Evolutionary conservation across 257 asterid genomes (phyloP).

Genomic region (Knoxia roxburghii): DNA sequence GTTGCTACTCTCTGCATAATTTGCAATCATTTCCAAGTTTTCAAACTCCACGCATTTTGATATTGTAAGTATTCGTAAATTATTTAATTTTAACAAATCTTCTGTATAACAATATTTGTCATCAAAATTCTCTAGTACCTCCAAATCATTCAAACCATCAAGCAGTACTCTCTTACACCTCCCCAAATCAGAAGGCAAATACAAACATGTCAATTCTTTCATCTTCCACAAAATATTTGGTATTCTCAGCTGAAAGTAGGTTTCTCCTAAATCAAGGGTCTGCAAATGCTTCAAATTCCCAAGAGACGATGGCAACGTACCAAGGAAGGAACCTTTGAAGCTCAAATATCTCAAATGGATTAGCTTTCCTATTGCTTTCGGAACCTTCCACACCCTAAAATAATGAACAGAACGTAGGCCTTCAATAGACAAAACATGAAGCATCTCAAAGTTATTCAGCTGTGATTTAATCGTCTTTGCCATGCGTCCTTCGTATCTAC

Average conservation of each 20-base stretch:
- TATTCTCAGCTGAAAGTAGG: background rate
- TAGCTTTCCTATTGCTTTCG: constrained; percentile 12
- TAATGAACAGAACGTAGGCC: background rate
- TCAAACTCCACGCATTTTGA: too few species aligned
- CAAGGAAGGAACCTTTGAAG: background rate
- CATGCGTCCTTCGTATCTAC: background rate
- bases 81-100: constrained; percentile 3
- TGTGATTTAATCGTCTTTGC: background rate
- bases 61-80: background rate
- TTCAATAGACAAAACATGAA: background rate
- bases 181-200: constrained; percentile 13
- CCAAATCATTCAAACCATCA: constrained; percentile 15
- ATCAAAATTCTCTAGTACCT: constrained; percentile 10
- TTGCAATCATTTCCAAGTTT: too few species aligned
- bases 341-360: constrained; percentile 22
- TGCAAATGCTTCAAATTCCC: constrained; percentile 13
- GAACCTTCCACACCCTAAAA: too few species aligned
- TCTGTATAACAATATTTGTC: background rate
- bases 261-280: constrained; percentile 8
- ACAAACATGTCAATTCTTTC: constrained; percentile 8
- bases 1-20: too few species aligned
- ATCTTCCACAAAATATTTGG: constrained; percentile 9
- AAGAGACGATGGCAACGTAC: constrained; percentile 6
- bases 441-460: background rate
- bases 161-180: background rate